Evolutionary conservation across 495 filamentous ascomycete genomes (phyloP).

Genomic region (Trichocladium uniseriatum): DNA sequence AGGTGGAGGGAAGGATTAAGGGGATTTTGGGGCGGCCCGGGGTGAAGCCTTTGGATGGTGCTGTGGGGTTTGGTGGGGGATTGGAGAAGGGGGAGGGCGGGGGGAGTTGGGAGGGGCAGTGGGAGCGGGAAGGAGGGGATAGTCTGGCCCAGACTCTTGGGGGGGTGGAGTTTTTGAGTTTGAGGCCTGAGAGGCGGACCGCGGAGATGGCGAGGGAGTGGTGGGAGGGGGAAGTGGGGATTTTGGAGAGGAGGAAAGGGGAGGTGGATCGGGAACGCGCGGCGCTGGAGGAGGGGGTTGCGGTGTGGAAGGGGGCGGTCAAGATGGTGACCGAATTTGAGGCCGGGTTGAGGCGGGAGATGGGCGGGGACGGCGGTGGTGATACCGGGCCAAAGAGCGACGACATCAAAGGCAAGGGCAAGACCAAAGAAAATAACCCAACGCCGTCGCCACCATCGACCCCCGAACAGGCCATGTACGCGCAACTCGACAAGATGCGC

Average conservation of each 20-base stretch:
- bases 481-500: slow-evolving; percentile 48
- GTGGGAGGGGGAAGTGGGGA: slow-evolving; percentile 57
- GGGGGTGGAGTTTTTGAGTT: slow-evolving; percentile 40
- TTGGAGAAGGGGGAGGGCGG: slow-evolving; percentile 16
- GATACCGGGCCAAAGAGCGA: slow-evolving; percentile 14
- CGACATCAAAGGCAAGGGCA: slow-evolving; percentile 11
- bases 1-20: slow-evolving; percentile 70
- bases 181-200: slow-evolving; percentile 62
- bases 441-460: not conserved
- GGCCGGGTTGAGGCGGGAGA: slow-evolving; percentile 45
- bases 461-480: slow-evolving; percentile 29
- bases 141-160: not conserved
- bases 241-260: slow-evolving; percentile 47
- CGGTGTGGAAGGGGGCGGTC: slow-evolving; percentile 67
- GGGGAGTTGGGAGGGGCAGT: not conserved
- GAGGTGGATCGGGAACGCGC: slow-evolving; percentile 57
- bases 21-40: slow-evolving; percentile 62
- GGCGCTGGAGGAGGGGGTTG: slow-evolving; percentile 75
- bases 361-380: slow-evolving; percentile 28
- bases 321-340: slow-evolving; percentile 62
- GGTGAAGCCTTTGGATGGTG: slow-evolving; percentile 33
- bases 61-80: slow-evolving; percentile 1
- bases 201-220: slow-evolving; percentile 68
- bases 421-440: not conserved
- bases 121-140: slow-evolving; percentile 1